Conservation (phyloP, 192 early-diverging fungal species). For the Coemansia sp. region DNA sequence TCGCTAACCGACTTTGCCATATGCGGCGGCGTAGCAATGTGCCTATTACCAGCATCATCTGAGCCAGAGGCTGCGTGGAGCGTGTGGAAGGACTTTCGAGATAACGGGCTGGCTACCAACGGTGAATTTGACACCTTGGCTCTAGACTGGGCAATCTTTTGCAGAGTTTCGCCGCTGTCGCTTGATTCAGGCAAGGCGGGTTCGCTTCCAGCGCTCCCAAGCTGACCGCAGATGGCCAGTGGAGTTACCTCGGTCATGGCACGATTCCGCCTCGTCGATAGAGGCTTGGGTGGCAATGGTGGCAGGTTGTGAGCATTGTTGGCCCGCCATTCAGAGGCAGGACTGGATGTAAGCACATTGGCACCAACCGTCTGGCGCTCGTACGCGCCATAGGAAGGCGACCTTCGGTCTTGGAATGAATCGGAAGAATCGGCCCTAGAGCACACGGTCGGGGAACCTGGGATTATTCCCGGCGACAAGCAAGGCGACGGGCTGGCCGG, state of each 20-base stretch:
- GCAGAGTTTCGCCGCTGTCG: neutral
- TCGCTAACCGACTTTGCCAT: conserved; percentile 8
- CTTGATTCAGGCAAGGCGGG: neutral
- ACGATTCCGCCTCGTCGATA: conserved; percentile 32
- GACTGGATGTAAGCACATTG: conserved; percentile 6
- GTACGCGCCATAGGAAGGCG: neutral
- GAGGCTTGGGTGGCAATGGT: conserved; percentile 23
- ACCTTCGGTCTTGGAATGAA: neutral
- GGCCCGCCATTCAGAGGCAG: conserved; percentile 18
- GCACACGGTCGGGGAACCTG: conserved; percentile 7
- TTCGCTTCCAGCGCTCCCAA: conserved; percentile 7
- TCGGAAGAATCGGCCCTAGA: neutral
- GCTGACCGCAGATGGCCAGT: conserved; percentile 18
- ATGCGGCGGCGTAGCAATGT: neutral
- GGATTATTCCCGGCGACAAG: conserved; percentile 9
- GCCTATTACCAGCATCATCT: conserved; percentile 12
- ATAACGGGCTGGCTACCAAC: conserved; percentile 43
- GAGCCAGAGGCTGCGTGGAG: conserved; percentile 19
- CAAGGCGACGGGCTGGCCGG: conserved; percentile 19
- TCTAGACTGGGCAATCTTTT: conserved; percentile 12
- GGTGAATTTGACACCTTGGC: conserved; percentile 38
- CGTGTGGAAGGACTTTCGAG: conserved; percentile 38
- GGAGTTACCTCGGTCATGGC: conserved; percentile 42
- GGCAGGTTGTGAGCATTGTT: conserved; percentile 16
- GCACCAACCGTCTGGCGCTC: conserved; percentile 6